These are phyloP conservation scores for Euphorbia corollata DNA, from an alignment of 441 rosid species.

Conservation along the genomic window DNA sequence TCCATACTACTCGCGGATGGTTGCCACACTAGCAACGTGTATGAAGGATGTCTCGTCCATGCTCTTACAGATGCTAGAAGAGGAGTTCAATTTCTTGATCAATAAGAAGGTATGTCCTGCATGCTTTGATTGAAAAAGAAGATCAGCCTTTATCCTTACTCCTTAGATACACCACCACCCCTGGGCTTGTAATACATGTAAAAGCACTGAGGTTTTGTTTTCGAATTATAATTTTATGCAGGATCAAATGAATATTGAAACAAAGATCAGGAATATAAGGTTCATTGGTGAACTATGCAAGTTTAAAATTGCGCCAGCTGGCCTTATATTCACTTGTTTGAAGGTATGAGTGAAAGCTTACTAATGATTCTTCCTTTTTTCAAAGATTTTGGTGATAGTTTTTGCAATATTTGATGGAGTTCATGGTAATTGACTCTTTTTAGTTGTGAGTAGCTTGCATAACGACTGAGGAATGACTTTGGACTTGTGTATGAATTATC, in stretches of 20 bases:
- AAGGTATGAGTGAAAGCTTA: conserved; percentile 47
- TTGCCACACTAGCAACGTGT: conserved; percentile 85
- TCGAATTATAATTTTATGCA: conserved; percentile 34
- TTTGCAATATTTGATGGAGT: conserved; percentile 4
- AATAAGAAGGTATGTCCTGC: conserved; percentile 73
- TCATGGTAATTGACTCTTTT: neutral
- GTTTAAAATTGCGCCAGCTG: conserved; percentile 78
- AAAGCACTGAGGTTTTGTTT: neutral
- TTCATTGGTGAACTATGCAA: conserved; percentile 98
- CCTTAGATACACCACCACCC: neutral
- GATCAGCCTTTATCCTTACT: conserved; percentile 14
- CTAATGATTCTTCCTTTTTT: neutral
- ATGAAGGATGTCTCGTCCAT: conserved; percentile 89
- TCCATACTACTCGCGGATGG: conserved; percentile 92
- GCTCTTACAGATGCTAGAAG: conserved; percentile 95
- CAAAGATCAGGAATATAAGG: conserved; percentile 94
- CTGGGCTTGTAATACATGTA: neutral
- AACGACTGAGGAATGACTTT: conserved; percentile 2
- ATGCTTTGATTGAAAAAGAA: conserved; percentile 7
- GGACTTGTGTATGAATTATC: conserved; percentile 11
- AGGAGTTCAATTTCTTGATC: conserved; percentile 90
- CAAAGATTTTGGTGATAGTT: neutral
- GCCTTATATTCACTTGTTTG: conserved; percentile 85
- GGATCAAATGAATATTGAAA: conserved; percentile 99
- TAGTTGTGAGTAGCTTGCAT: conserved; percentile 7